phyloP scores from a whole-genome alignment of 495 filamentous ascomycete genomes.

The Hypoxylon crocopeplum region DNA sequence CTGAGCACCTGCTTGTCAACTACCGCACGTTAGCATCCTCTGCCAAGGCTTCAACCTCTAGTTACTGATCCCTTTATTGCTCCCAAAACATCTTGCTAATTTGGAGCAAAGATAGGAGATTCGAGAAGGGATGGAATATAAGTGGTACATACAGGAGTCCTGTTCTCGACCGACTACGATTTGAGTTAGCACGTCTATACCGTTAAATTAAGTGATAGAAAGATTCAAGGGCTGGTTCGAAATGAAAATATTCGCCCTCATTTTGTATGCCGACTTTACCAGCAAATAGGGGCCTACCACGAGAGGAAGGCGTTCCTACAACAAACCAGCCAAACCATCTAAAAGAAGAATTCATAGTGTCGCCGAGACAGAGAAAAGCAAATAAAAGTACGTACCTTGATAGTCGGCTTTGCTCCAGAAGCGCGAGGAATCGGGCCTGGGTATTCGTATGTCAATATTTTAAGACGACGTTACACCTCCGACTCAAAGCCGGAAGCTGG shows the following conservation, averaged over 20 bases:
- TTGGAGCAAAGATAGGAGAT: neutral
- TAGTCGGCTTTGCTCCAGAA: conserved; percentile 79
- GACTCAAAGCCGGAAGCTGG: too few relatives aligned
- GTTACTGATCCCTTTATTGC: too few relatives aligned
- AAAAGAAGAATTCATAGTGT: conserved; percentile 71
- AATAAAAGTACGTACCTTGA: conserved; percentile 58
- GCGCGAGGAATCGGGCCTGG: conserved; percentile 71
- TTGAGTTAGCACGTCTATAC: neutral
- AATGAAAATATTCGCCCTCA: neutral
- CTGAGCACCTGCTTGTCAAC: conserved; percentile 87
- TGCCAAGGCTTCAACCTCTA: too few relatives aligned
- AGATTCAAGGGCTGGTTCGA: neutral
- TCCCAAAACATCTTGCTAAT: too few relatives aligned
- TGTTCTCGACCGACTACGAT: neutral
- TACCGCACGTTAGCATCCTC: neutral
- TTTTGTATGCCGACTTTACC: too few relatives aligned
- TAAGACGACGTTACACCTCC: too few relatives aligned
- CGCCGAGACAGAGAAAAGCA: conserved; percentile 65
- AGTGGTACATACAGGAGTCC: neutral
- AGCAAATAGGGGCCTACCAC: too few relatives aligned
- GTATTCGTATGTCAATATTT: neutral
- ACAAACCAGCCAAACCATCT: neutral
- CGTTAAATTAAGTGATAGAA: neutral
- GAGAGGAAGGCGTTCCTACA: too few relatives aligned
- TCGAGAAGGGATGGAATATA: neutral